Evolutionary conservation across 2,329 filamentous ascomycete genomes (phyloP).

Genomic region (Fusarium avenaceum): DNA sequence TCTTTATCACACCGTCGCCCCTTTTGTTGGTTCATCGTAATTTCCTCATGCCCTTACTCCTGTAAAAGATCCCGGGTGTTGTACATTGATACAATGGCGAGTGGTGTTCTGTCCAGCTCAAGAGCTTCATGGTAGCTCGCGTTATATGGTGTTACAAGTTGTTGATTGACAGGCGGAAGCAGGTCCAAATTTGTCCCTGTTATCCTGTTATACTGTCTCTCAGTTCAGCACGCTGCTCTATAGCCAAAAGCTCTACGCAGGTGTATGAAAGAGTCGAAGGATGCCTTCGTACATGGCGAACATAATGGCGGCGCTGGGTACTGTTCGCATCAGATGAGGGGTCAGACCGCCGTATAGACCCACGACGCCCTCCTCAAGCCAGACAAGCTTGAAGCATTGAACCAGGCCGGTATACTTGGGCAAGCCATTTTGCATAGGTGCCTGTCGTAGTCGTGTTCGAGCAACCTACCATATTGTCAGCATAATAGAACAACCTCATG

Average conservation of each 20-base stretch:
- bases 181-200: not conserved
- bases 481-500: not conserved
- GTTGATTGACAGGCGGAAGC: not conserved
- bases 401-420: constrained; percentile 90
- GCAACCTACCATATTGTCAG: constrained; percentile 69
- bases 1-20: constrained; percentile 16
- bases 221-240: not conserved
- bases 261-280: constrained; percentile 61
- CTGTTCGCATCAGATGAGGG: constrained; percentile 89
- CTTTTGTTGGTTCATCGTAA: constrained; percentile 20
- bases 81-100: constrained; percentile 20
- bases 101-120: constrained; percentile 1
- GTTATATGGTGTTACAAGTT: constrained; percentile 32
- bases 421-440: constrained; percentile 77
- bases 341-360: constrained; percentile 92
- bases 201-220: not conserved
- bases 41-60: constrained; percentile 10
- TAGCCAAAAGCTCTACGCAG: constrained; percentile 45
- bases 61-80: constrained; percentile 15
- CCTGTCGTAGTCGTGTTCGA: constrained; percentile 86
- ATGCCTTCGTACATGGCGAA: constrained; percentile 86
- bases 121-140: not conserved
- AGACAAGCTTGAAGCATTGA: constrained; percentile 90
- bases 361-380: constrained; percentile 87
- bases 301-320: constrained; percentile 95